These are phyloP conservation scores for Amanita brunnescens DNA, from an alignment of 768 basidiomycete genomes.

Conservation along the genomic window DNA sequence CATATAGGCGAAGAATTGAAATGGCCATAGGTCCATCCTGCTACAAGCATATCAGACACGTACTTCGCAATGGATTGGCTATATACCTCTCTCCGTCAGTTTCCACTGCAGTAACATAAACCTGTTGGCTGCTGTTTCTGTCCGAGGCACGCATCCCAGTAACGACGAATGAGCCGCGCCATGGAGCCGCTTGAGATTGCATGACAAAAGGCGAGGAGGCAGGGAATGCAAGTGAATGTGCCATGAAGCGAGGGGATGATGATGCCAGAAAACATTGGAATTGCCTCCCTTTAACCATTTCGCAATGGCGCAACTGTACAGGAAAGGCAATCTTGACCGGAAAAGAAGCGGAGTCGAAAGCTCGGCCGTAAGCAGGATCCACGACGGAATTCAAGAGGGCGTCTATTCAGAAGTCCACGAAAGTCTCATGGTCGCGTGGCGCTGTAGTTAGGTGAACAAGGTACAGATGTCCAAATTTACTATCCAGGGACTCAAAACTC, in stretches of 20 bases:
- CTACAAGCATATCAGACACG: slow-evolving; percentile 23
- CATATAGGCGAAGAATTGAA: slow-evolving; percentile 35
- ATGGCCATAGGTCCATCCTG: slow-evolving; percentile 51
- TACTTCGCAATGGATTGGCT: slow-evolving; percentile 6
- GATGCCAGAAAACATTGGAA: slow-evolving; percentile 22
- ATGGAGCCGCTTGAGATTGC: slow-evolving; percentile 40
- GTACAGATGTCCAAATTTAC: slow-evolving; percentile 18
- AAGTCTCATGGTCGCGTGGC: slow-evolving; percentile 27
- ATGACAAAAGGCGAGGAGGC: slow-evolving; percentile 47
- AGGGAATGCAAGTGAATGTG: slow-evolving; percentile 53
- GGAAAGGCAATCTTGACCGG: slow-evolving; percentile 10
- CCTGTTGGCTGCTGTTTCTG: slow-evolving; percentile 38
- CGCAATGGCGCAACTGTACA: slow-evolving; percentile 9
- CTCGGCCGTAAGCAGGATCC: slow-evolving; percentile 5
- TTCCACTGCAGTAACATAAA: slow-evolving; percentile 57
- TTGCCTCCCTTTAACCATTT: slow-evolving; percentile 33
- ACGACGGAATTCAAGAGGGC: slow-evolving; percentile 1
- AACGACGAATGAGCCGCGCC: slow-evolving; percentile 49
- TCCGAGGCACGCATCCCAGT: slow-evolving; percentile 40
- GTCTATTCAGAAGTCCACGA: slow-evolving; percentile 11
- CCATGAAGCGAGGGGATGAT: slow-evolving; percentile 31
- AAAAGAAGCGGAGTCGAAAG: slow-evolving; percentile 2
- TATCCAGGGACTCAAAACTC: slow-evolving; percentile 8
- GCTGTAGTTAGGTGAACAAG: slow-evolving; percentile 25
- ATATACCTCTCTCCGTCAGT: slow-evolving; percentile 67